Base-by-base conservation (phyloP, 805 yeast species). In the Yarrowia divulgata region DNA sequence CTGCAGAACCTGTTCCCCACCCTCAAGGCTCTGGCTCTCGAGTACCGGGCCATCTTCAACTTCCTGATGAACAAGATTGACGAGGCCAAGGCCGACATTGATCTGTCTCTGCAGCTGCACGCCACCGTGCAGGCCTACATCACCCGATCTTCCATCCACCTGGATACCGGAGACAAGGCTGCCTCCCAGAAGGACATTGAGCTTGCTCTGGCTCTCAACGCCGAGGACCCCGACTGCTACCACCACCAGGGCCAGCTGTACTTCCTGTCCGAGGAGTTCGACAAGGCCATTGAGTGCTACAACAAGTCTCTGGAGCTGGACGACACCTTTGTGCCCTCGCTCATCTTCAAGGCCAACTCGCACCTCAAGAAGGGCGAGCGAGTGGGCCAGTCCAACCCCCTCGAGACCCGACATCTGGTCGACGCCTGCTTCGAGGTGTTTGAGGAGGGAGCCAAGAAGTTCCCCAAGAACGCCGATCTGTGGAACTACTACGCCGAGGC, bases 401-500 rank as follows among this genome's bases (percentile, higher is more conserved):
- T 63, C 9, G 57, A 48, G 57, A 48, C 68, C 48, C 46, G 48
- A 37, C 55, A 63, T 16, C 46, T 49, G 16, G 57, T 63, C 23
- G 68, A 63, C 48, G 46, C 40, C 48, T 63, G 68, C 29, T 63
- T 63, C 57, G 68, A 63, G 48, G 39, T 49, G 32, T 74, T 74
- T 70, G 50, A 58, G 34, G 70, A 71, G 67, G 50, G 72, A 40
- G 73, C 78, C 45, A 82, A 84, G 78, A 84, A 84, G 78, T 91
- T 91, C 86, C 93, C 97, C 74, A 85, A 93, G 32, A 85, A 90
- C 67, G 91, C 98, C 69, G 97, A 92, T 79, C 90, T 93, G 74
- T 97, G 95, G 82, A 93, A 92, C 83, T 95, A 93, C 81, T 93
- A 88, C 77, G 99, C 98, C 76, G 99, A 95, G 82, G 89, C 94